phyloP scores from a whole-genome alignment of 352 stramenopile species.

The Pythium rhizo-oryzae region DNA sequence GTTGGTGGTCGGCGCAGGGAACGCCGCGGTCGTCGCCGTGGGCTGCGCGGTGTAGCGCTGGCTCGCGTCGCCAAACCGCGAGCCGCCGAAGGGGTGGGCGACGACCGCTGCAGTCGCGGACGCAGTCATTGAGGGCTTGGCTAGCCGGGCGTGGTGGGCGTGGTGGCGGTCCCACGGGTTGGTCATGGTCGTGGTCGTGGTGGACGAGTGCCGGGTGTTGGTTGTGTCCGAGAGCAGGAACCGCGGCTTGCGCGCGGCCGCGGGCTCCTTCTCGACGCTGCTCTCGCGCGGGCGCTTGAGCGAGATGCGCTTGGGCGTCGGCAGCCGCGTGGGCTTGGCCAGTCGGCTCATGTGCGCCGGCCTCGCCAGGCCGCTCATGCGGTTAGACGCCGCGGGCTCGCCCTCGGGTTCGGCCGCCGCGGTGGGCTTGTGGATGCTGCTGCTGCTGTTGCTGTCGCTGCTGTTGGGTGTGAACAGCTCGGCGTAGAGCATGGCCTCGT shows the following conservation, averaged over 20 bases:
- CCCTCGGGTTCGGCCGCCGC: conserved; percentile 4
- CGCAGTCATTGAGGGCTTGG: not conserved
- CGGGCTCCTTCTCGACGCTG: conserved; percentile 39
- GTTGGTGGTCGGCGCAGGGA: not conserved
- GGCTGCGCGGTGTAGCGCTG: not conserved
- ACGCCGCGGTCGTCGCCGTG: conserved; percentile 12
- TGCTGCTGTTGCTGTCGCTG: too few species aligned
- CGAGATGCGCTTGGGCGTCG: conserved; percentile 57
- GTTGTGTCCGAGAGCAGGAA: conserved; percentile 33
- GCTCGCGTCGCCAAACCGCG: not conserved
- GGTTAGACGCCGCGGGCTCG: conserved; percentile 5
- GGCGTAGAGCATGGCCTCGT: conserved; percentile 1
- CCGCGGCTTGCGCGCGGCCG: conserved; percentile 55
- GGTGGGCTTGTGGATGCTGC: too few species aligned
- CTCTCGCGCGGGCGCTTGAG: conserved; percentile 54
- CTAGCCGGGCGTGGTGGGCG: not conserved
- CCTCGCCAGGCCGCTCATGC: too few species aligned
- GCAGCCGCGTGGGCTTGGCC: conserved; percentile 43
- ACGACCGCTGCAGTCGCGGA: not conserved
- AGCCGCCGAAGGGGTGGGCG: conserved; percentile 11
- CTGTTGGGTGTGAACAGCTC: conserved; percentile 12
- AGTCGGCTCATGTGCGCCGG: conserved; percentile 41
- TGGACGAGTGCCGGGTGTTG: conserved; percentile 32
- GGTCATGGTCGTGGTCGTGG: conserved; percentile 32
- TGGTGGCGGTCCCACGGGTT: conserved; percentile 30